phyloP scores from a whole-genome alignment of 164 flowering plant genomes.

The Annona squamosa region DNA sequence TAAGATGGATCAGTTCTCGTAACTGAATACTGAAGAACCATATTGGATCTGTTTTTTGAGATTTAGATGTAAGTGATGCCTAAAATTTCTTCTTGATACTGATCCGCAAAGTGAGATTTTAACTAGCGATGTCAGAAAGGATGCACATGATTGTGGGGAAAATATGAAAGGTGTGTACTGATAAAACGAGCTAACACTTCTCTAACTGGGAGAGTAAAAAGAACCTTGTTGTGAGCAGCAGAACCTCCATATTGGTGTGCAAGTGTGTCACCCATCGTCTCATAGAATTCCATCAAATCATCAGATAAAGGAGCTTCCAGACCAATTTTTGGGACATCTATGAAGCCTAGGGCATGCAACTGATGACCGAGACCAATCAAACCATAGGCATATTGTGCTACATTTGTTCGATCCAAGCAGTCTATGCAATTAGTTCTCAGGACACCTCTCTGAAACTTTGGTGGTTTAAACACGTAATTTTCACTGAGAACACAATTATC shows the following conservation, averaged over 20 bases:
- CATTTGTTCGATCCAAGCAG: constrained; percentile 97
- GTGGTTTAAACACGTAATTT: constrained; percentile 29
- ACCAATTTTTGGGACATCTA: constrained; percentile 40
- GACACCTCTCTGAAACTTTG: constrained; percentile 68
- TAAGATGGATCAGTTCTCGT: too few relatives aligned
- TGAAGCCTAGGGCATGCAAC: constrained; percentile 59
- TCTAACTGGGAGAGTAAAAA: background rate
- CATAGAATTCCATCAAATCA: constrained; percentile 67
- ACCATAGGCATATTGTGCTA: constrained; percentile 89
- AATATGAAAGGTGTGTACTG: too few relatives aligned
- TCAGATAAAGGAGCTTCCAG: constrained; percentile 54
- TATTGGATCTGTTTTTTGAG: too few relatives aligned
- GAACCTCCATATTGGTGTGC: constrained; percentile 97
- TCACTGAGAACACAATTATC: constrained; percentile 14
- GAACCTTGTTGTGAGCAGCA: constrained; percentile 97
- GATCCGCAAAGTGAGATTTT: too few relatives aligned
- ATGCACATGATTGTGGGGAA: too few relatives aligned
- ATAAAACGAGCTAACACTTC: too few relatives aligned
- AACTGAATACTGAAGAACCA: too few relatives aligned
- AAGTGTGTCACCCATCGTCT: constrained; percentile 93
- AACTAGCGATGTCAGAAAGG: too few relatives aligned
- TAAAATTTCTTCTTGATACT: too few relatives aligned
- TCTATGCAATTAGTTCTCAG: constrained; percentile 95
- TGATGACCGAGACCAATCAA: constrained; percentile 82
- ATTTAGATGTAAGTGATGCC: too few relatives aligned